Base-by-base conservation (phyloP, 768 basidiomycete species). In the Dacryopinax spathularia region DNA sequence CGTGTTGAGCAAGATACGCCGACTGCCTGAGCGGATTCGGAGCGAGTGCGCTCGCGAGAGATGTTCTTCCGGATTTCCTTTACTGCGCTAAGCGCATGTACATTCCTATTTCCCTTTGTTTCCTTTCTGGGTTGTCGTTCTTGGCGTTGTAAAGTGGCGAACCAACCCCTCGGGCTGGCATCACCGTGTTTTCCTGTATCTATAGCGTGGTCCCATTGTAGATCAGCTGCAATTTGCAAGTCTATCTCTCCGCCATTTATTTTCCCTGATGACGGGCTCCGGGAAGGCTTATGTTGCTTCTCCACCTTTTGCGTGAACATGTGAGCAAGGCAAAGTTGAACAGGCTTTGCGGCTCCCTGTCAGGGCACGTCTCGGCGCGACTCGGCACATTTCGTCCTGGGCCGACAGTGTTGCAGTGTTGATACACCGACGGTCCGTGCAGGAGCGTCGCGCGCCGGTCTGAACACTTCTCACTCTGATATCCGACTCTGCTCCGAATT, bases 341-440 rank as follows among this genome's bases (percentile, higher is more conserved):
- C 48, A 56, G 20, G 29, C 29, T 56, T 56, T 31, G 5, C n/a
- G 10, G 48, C 29, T 56, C 25, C 15, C 15, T 29, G 48, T 56
- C 48, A 56, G 48, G 48, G 48, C 25, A 56, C 25, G 48, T 56
- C 25, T 27, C 48, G 22, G 25, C 29, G 48, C 10, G 3, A 7
- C 29, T 56, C 48, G 48, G 48, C 48, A 56, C 13, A 56, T 56
- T 56, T 27, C 48, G 48, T 56, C 48, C 31, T 56, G 48, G 48
- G 31, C 48, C 29, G 31, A 13, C 25, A n/a, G 13, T 15, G 13
- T 31, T 27, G 48, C 48, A 10, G 29, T 15, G 48, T 56, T 56
- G 48, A 15, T 56, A 56, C 29, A 56, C 48, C 48, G 48, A 56
- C 48, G 48, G 48, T 29, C 48, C 48, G 48, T 56, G 48, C 48